phyloP scores from a whole-genome alignment of 208 protist genomes.

The Trypanosoma avium region DNA sequence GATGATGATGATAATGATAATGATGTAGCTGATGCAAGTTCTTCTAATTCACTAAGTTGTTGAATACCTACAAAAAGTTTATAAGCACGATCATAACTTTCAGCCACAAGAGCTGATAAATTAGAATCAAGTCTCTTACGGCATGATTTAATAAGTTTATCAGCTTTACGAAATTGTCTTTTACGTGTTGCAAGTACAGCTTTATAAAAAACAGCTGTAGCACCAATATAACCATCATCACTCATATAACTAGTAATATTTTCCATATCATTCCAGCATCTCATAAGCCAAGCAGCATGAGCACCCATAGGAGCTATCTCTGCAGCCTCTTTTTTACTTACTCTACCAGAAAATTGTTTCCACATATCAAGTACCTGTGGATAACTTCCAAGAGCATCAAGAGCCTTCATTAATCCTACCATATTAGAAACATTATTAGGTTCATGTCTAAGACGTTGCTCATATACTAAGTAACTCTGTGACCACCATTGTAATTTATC shows the following conservation, averaged over 20 bases:
- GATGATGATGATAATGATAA: too few species aligned
- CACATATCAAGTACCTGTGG: slow-evolving; percentile 83
- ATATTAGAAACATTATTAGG: slow-evolving; percentile 86
- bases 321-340: slow-evolving; percentile 67
- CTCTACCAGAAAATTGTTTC: slow-evolving; percentile 54
- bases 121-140: slow-evolving; percentile 93
- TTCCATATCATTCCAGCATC: slow-evolving; percentile 92
- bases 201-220: slow-evolving; percentile 92
- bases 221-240: slow-evolving; percentile 88
- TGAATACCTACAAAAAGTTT: slow-evolving; percentile 96
- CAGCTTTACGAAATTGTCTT: slow-evolving; percentile 77
- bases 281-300: slow-evolving; percentile 95
- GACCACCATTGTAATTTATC: slow-evolving; percentile 99
- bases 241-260: slow-evolving; percentile 88
- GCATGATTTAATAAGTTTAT: slow-evolving; percentile 81
- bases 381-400: slow-evolving; percentile 96
- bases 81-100: slow-evolving; percentile 99
- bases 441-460: slow-evolving; percentile 77
- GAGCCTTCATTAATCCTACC: slow-evolving; percentile 96
- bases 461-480: slow-evolving; percentile 91
- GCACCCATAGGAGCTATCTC: slow-evolving; percentile 94
- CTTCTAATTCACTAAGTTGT: slow-evolving; percentile 99
- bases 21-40: too few species aligned
- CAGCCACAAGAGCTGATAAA: slow-evolving; percentile 95
- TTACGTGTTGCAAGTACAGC: slow-evolving; percentile 78